Base-by-base conservation (phyloP, 1,284 basidiomycete genomes). In the Fistulina hepatica region DNA sequence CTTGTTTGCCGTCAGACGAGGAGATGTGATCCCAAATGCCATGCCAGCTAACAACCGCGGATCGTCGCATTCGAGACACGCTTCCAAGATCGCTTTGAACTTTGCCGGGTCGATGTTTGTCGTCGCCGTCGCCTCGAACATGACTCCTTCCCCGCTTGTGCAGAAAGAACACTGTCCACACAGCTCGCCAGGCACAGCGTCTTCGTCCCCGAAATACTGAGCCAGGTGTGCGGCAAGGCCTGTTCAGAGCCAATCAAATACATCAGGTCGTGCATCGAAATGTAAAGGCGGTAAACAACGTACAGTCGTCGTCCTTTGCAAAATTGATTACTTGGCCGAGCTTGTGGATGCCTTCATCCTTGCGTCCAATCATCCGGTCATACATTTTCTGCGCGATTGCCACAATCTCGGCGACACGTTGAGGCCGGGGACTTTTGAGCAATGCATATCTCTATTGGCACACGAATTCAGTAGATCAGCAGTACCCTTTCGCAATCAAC, bases 81-180 rank as follows among this genome's bases (percentile, higher is more conserved):
- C 61, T 16, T 45, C 43, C 16, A 70, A 54, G 37, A 71, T 65
- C n/a, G 54, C 55, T 23, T 50, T 40, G 38, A 67, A 49, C 31
- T 58, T 52, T 11, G 13, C 38, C 5, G 51, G 55, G 48, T 65
- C 54, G 19, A 64, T 52, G 3, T 46, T 41, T 1, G 52, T 40
- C n/a, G 48, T 41, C 12, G 51, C 48, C 0, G 51, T 47, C 2
- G 54, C 46, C 30, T 55, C 47, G 45, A 68, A 69, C 10, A 54
- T 48, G 9, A 64, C 48, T 5, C 58, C 53, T 24, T 60, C 48
- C 3, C 65, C 66, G 5, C 55, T 59, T 25, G 37, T 43, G 44
- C 69, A 69, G 49, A 67, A 67, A 9, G 60, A 65, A 55, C 70
- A 73, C 11, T 46, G 48, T 2, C 59, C 61, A 40, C 70, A 73